These are phyloP conservation scores for Plasmopara muralis DNA, from an alignment of 352 stramenopile genomes.

Conservation along the genomic window DNA sequence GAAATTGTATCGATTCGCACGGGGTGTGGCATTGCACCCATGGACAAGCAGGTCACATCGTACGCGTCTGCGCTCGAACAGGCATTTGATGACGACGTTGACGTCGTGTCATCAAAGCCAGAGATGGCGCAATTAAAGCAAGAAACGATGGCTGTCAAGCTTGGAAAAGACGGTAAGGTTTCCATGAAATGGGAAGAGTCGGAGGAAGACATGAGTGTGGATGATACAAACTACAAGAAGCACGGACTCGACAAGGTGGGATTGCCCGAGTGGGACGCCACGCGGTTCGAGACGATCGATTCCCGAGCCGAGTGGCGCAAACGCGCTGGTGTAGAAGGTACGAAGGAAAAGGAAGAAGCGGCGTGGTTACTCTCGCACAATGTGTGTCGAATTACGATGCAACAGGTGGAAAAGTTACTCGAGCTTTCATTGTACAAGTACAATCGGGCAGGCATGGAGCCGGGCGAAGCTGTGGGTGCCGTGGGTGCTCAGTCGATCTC, in stretches of 20 bases:
- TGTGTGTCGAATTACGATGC: constrained; percentile 84
- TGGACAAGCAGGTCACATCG: constrained; percentile 57
- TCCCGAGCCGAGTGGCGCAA: constrained; percentile 48
- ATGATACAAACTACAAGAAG: constrained; percentile 52
- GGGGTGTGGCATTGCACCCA: constrained; percentile 47
- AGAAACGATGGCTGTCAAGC: constrained; percentile 53
- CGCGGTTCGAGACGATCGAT: constrained; percentile 49
- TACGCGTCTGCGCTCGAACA: constrained; percentile 65
- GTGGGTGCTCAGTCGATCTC: constrained; percentile 96
- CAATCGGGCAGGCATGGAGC: constrained; percentile 85
- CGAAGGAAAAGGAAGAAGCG: constrained; percentile 59
- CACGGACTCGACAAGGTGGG: constrained; percentile 64
- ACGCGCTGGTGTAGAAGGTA: constrained; percentile 41
- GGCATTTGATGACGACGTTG: constrained; percentile 43
- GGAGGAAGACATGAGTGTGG: constrained; percentile 39
- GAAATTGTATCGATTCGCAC: constrained; percentile 54
- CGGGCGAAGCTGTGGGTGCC: constrained; percentile 95
- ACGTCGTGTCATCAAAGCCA: constrained; percentile 17
- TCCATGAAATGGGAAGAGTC: constrained; percentile 49
- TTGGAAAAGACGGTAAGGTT: constrained; percentile 53
- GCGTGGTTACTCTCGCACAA: constrained; percentile 86
- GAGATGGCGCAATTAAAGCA: constrained; percentile 26
- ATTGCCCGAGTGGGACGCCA: constrained; percentile 44
- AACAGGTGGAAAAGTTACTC: constrained; percentile 73
- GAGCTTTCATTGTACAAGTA: constrained; percentile 81